These are phyloP conservation scores for Aspergillus pseudoglaucus DNA, from an alignment of 2,329 filamentous ascomycete genomes.

Conservation along the genomic window DNA sequence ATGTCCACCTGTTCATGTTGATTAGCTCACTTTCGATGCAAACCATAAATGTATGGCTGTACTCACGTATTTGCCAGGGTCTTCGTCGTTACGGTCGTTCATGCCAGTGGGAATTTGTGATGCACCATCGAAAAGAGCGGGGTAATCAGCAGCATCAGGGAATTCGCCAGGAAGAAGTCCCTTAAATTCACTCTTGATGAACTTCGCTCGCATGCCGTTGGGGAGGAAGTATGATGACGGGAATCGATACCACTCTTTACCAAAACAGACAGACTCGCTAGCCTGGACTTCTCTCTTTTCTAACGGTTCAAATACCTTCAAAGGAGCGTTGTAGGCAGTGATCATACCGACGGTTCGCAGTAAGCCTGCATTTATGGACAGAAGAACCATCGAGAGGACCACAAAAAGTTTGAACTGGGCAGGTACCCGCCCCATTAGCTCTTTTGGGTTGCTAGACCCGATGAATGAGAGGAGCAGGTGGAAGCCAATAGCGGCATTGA, in stretches of 20 bases:
- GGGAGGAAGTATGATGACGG: slow-evolving; percentile 90
- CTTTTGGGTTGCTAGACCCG: slow-evolving; percentile 62
- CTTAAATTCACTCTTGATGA: slow-evolving; percentile 81
- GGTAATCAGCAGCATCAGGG: slow-evolving; percentile 61
- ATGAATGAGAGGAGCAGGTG: slow-evolving; percentile 73
- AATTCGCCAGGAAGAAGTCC: slow-evolving; percentile 90
- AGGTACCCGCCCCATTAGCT: slow-evolving; percentile 65
- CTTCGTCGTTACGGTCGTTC: slow-evolving; percentile 87
- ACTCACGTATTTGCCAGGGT: slow-evolving; percentile 74
- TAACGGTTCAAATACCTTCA: slow-evolving; percentile 52
- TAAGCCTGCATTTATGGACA: slow-evolving; percentile 60
- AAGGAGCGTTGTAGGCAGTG: slow-evolving; percentile 75
- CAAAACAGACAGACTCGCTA: slow-evolving; percentile 74
- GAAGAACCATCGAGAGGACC: slow-evolving; percentile 55
- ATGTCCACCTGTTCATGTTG: slow-evolving; percentile 55
- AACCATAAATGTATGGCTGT: background rate
- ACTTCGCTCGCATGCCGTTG: slow-evolving; percentile 74
- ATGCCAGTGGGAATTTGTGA: slow-evolving; percentile 76
- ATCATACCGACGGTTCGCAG: slow-evolving; percentile 70
- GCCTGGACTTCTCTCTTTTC: slow-evolving; percentile 43
- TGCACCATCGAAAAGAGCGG: slow-evolving; percentile 73
- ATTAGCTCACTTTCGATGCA: slow-evolving; percentile 5
- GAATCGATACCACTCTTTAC: slow-evolving; percentile 98
- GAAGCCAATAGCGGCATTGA: slow-evolving; percentile 79
- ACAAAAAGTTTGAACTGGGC: slow-evolving; percentile 64